A percentile compares a stretch with the other conserved stretches of the same genome.
Conservation (phyloP, 2,329 filamentous ascomycete genomes). For the Aspergillus caelatus region DNA sequence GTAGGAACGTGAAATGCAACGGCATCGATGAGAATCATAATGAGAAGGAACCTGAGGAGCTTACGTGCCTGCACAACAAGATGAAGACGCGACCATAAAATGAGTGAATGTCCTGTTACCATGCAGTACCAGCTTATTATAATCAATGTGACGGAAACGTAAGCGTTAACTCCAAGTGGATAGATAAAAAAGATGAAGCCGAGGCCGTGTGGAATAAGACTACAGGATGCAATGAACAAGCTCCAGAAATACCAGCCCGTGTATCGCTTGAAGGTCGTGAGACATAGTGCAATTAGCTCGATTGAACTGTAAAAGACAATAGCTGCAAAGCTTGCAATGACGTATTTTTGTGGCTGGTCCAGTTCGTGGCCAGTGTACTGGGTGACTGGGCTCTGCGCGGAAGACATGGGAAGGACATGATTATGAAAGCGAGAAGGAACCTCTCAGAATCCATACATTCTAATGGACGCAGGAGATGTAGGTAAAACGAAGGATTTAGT, state of each 20-base stretch:
- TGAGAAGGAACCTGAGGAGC: constrained; percentile 53
- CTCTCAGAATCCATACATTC: neutral
- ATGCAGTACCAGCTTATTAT: constrained; percentile 59
- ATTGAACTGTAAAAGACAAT: constrained; percentile 49
- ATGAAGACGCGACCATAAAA: constrained; percentile 65
- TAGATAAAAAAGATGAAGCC: constrained; percentile 44
- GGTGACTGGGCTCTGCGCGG: neutral
- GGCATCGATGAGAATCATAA: constrained; percentile 60
- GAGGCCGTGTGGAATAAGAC: constrained; percentile 34
- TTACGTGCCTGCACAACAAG: constrained; percentile 54
- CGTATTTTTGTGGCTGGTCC: neutral
- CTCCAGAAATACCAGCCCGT: constrained; percentile 5
- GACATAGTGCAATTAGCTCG: neutral
- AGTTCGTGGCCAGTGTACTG: neutral
- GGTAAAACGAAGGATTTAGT: neutral
- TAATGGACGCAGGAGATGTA: neutral
- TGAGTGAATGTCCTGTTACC: constrained; percentile 63
- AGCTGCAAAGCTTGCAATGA: constrained; percentile 26
- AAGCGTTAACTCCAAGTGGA: constrained; percentile 26
- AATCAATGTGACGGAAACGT: constrained; percentile 42
- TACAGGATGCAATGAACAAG: constrained; percentile 13
- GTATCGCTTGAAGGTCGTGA: constrained; percentile 4
- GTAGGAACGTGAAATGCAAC: constrained; percentile 56
- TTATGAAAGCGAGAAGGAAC: neutral
- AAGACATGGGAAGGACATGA: neutral